phyloP scores from a whole-genome alignment of 1,284 basidiomycete genomes.

The Trichosporon faecale region DNA sequence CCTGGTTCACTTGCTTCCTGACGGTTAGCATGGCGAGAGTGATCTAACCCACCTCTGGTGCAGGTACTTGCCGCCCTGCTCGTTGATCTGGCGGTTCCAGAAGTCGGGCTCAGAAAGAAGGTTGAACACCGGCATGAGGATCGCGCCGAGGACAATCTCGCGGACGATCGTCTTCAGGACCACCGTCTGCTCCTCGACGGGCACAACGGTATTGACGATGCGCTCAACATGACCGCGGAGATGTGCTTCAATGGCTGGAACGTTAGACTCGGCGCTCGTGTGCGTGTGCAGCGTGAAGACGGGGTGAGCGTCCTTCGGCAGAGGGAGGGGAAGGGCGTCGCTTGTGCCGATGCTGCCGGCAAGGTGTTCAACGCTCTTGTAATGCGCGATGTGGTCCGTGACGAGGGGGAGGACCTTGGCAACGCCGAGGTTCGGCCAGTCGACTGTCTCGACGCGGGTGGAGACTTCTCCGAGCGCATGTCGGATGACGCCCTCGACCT shows the following conservation, averaged over 20 bases:
- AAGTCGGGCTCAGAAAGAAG: conserved; percentile 93
- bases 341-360: conserved; percentile 45
- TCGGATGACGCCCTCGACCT: conserved; percentile 74
- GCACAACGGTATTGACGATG: conserved; percentile 68
- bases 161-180: conserved; percentile 70
- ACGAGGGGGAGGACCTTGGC: conserved; percentile 79
- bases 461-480: conserved; percentile 62
- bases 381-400: conserved; percentile 83
- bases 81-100: conserved; percentile 89
- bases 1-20: conserved; percentile 55
- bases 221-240: conserved; percentile 68
- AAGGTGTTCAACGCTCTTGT: conserved; percentile 78
- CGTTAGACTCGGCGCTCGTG: conserved; percentile 69
- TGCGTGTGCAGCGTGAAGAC: conserved; percentile 80
- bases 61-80: conserved; percentile 52
- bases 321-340: conserved; percentile 45
- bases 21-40: neutral
- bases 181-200: conserved; percentile 69
- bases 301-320: conserved; percentile 60
- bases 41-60: conserved; percentile 35
- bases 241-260: conserved; percentile 87
- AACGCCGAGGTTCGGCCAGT: conserved; percentile 73
- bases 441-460: conserved; percentile 60
- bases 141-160: conserved; percentile 77
- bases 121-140: conserved; percentile 82